Conservation (phyloP, 495 filamentous ascomycete species). For the Neurospora sublineolata region DNA sequence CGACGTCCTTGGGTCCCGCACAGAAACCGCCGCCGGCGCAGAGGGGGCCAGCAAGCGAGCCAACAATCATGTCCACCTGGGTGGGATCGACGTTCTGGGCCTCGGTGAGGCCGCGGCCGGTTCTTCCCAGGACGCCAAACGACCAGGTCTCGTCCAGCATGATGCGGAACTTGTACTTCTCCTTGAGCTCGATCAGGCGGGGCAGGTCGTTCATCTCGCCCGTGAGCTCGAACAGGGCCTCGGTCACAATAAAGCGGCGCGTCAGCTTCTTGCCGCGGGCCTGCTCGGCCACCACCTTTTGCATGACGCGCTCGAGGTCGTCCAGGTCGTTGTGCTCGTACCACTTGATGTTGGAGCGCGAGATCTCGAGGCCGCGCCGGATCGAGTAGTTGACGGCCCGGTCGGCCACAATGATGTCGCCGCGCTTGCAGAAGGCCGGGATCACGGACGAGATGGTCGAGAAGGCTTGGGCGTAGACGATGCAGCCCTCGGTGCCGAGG, state of each 20-base stretch:
- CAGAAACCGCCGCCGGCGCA: conserved; percentile 95
- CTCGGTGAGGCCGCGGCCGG: conserved; percentile 84
- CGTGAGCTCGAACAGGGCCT: conserved; percentile 83
- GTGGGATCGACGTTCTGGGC: conserved; percentile 88
- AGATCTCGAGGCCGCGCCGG: conserved; percentile 87
- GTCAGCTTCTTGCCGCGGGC: conserved; percentile 73
- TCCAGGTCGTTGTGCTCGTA: conserved; percentile 95
- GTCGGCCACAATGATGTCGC: conserved; percentile 98
- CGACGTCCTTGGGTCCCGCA: conserved; percentile 75
- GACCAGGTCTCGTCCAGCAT: conserved; percentile 97
- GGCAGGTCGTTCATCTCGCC: conserved; percentile 81
- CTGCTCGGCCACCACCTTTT: conserved; percentile 77
- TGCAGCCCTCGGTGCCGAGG: conserved; percentile 74
- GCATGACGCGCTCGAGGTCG: conserved; percentile 77
- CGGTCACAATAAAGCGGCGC: conserved; percentile 88
- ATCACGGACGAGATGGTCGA: conserved; percentile 91
- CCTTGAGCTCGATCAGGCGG: conserved; percentile 77
- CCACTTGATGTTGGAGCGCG: conserved; percentile 79
- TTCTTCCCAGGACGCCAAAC: conserved; percentile 85
- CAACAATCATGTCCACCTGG: conserved; percentile 90
- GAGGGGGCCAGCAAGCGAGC: conserved; percentile 78
- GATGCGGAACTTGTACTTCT: conserved; percentile 91
- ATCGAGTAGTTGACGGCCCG: conserved; percentile 88
- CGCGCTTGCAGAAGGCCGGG: conserved; percentile 90
- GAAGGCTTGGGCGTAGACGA: conserved; percentile 91